Base-by-base conservation (phyloP, 345 rosid species). In the Eucalyptus cloeziana region DNA sequence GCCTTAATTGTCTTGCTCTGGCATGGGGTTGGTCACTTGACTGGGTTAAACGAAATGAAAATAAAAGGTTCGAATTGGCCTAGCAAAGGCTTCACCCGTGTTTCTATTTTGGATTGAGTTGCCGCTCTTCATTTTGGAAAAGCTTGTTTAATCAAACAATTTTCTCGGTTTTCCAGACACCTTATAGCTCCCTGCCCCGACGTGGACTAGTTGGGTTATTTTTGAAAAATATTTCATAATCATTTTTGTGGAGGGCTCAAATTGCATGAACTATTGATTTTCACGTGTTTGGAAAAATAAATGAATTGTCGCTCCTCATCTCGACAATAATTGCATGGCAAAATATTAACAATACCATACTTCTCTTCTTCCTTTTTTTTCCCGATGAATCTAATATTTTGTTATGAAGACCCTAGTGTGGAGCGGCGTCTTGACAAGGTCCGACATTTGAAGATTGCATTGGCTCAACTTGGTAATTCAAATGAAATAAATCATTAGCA, bases 321-420 rank as follows among this genome's bases (percentile, higher is more conserved):
- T 58, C 7, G 0, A 0, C 13, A 25, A 10, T 58, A 58, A 24
- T 24, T 4, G 6, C n/a, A 58, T 4, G 64, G 3, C 4, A 56
- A 4, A 56, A 56, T 56, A 56, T 56, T 56, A 56, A 56, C 13
- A 13, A 24, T 56, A 2, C 30, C 62, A 56, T 24, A 10, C 30
- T 56, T 24, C 62, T 56, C 0, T 10, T 58, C 30, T 58, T 58
- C 62, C 1, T 56, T 24, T 56, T 56, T 58, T 58, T 58, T 58
- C 56, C 30, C 30, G n/a, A 24, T 10, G n/a, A 24, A 0, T 24
- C 64, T 24, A 25, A 56, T 56, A 3, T 10, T 56, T 56, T 56
- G 4, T 0, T 22, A 0, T 56, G 62, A 24, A 24, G 62, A 56
- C 30, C 13, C 62, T 56, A 4, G 0, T 0, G 62, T 56, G 62